Conservation (phyloP, 768 basidiomycete genomes). For the Tephrocybe rancida region DNA sequence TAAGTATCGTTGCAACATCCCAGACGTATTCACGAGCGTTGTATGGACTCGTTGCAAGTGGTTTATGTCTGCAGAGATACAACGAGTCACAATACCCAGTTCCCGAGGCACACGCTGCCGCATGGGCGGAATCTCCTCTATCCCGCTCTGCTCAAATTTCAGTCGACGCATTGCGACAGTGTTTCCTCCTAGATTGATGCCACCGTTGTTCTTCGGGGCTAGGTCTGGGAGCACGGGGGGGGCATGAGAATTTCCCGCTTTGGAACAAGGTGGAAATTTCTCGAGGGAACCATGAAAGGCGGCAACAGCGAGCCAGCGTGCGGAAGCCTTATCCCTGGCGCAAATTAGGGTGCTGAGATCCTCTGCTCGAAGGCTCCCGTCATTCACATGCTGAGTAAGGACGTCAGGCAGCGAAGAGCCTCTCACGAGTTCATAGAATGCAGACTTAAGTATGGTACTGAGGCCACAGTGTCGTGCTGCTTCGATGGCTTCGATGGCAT, state of each 20-base stretch:
- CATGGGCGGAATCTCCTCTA: background rate
- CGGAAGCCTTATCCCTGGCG: slow-evolving; percentile 15
- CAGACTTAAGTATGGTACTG: slow-evolving; percentile 19
- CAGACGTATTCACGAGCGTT: slow-evolving; percentile 11
- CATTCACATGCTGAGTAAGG: background rate
- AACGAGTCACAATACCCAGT: background rate
- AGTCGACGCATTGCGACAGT: no score
- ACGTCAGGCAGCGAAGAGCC: background rate
- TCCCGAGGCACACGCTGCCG: background rate
- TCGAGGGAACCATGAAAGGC: background rate
- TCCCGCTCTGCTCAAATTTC: background rate
- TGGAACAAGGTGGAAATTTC: background rate
- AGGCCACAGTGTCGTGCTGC: slow-evolving; percentile 31
- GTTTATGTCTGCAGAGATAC: slow-evolving; percentile 2
- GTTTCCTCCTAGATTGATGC: no score
- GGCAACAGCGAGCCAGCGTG: slow-evolving; percentile 9
- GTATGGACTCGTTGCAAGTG: background rate
- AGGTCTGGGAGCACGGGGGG: no score
- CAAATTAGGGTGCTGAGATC: slow-evolving; percentile 11
- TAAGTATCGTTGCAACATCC: slow-evolving; percentile 5
- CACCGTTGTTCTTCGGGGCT: background rate
- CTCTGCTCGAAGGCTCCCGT: background rate
- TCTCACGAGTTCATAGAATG: slow-evolving; percentile 9
- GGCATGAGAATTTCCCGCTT: background rate
- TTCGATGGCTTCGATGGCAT: slow-evolving; percentile 30